Base-by-base conservation (phyloP, 805 yeast species). In the Wickerhamomyces sydowiorum region DNA sequence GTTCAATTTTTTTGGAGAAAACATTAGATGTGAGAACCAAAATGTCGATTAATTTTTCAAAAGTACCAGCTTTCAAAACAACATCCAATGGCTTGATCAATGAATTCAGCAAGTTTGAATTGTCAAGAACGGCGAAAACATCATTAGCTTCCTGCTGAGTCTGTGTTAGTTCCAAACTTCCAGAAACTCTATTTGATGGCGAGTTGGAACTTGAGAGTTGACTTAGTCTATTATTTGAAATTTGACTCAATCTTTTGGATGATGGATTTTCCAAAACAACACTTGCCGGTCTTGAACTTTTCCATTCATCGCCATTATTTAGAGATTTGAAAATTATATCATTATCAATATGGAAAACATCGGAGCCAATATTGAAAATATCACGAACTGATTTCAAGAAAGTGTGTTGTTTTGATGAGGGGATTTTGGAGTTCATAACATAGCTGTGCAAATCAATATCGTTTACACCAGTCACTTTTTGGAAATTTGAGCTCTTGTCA, bases 11-110 rank as follows among this genome's bases (percentile, higher is more conserved):
- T 30, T 64, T 66, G 2, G 71, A 65, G 56, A 78, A 88, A 42
- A 75, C 78, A 51, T 74, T 75, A 31, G 75, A 82, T 18, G 85
- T 91, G 58, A 76, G 70, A 5, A 91, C 88, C 39, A 91, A 63
- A 19, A 90, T 71, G 60, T 91, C 97, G 41, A 89, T 71, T 51
- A 91, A 70, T 51, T 80, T 78, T 35, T 86, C 93, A 43, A 87
- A 62, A 1, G 86, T 73, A 1, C 93, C 93, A 4, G 86, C 76
- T 51, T 80, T 81, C 22, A 78, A 62, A 7, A 75, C 82, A 7
- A 77, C 82, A 41, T 64, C 59, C 19, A 42, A 54, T 18, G 52
- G 66, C 43, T 52, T 67, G 48, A 41, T 40, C 29, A 56, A 36
- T 1, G 57, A 53, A 42, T 56, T 56, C 19, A 56, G 40, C 10